A percentile compares a stretch with the other conserved stretches of the same genome.
phyloP scores from a whole-genome alignment of 2,329 filamentous ascomycete species.

The Sporothrix luriei region DNA sequence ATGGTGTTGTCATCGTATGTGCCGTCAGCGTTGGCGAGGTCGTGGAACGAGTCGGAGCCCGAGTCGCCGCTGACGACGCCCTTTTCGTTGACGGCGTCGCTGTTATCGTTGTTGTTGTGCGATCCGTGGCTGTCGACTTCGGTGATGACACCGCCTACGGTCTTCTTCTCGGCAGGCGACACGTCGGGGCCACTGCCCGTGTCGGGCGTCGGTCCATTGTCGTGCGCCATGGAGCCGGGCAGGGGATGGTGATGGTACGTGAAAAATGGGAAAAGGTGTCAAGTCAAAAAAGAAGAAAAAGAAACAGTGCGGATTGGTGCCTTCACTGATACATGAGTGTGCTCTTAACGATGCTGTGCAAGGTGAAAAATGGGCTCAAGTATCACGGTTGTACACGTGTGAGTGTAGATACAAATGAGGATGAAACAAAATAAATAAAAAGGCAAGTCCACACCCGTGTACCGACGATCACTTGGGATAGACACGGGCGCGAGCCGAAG shows the following conservation, averaged over 20 bases:
- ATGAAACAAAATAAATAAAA: not conserved
- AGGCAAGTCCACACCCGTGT: not conserved
- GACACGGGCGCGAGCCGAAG: slow-evolving; percentile 1
- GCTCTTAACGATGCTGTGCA: not conserved
- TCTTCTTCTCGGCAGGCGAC: not conserved
- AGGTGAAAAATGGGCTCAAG: not conserved
- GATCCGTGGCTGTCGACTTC: not conserved
- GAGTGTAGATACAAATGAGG: not conserved
- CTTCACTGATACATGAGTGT: slow-evolving; percentile 6
- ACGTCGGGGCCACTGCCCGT: slow-evolving; percentile 19
- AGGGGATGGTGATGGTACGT: not conserved
- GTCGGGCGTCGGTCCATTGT: slow-evolving; percentile 17
- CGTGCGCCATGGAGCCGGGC: not conserved
- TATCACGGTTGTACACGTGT: not conserved
- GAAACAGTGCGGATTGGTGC: not conserved
- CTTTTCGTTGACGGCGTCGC: not conserved
- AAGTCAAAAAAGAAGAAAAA: not conserved
- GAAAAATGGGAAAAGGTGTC: not conserved
- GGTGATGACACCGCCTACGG: slow-evolving; percentile 5
- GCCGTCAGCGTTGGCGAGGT: slow-evolving; percentile 41
- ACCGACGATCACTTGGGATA: not conserved
- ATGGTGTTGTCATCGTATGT: slow-evolving; percentile 45
- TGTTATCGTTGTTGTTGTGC: not conserved
- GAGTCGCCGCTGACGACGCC: not conserved
- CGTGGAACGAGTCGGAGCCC: slow-evolving; percentile 10